Percentiles rank a stretch among this genome's conserved stretches.
Conservation (phyloP, 169 alveolate genomes). For the Plasmodium vinckei region DNA sequence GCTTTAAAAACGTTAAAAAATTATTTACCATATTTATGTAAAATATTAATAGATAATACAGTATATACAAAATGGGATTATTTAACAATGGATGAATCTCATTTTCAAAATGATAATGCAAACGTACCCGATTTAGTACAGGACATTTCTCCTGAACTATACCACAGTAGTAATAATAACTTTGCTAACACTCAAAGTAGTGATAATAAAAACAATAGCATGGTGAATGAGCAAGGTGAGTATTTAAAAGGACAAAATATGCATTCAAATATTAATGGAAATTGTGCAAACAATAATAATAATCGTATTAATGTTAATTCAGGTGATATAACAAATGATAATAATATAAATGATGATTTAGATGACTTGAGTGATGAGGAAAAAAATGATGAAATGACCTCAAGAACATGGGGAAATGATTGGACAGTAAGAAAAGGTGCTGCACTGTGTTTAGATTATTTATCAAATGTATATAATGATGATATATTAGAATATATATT, state of each 20-base stretch:
- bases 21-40: constrained; percentile 78
- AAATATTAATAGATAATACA: constrained; percentile 84
- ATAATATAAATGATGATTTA: background rate
- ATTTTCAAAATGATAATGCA: constrained; percentile 90
- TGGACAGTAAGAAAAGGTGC: constrained; percentile 94
- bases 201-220: constrained; percentile 50
- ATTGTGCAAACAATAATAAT: background rate
- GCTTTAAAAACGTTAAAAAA: constrained; percentile 58
- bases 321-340: background rate
- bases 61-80: constrained; percentile 89
- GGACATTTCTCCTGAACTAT: constrained; percentile 87
- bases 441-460: constrained; percentile 87
- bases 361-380: constrained; percentile 31
- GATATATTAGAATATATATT: constrained; percentile 83
- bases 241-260: too few species aligned
- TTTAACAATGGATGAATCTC: constrained; percentile 91
- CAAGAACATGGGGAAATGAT: constrained; percentile 90
- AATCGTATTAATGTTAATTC: background rate
- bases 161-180: constrained; percentile 81
- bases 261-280: constrained; percentile 16
- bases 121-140: constrained; percentile 87
- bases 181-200: constrained; percentile 27
- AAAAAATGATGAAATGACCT: constrained; percentile 84
- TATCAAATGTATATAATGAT: constrained; percentile 84
- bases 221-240: constrained; percentile 6